Conservation (phyloP, 116 monocot genomes). For the Cymodocea nodosa region DNA sequence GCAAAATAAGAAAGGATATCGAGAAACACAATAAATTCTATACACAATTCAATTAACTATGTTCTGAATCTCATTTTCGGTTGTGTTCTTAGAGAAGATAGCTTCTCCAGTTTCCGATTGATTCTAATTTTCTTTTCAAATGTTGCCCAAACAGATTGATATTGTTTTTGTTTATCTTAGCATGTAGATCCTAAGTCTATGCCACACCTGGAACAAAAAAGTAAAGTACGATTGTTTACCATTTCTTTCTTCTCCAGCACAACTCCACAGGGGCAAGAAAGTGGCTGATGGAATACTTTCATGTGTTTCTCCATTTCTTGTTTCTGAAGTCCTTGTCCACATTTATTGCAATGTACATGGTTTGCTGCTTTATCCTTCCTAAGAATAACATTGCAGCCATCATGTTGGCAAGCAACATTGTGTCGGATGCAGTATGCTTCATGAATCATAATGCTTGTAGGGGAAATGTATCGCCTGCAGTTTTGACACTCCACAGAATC, state of each 20-base stretch:
- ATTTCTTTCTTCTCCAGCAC: constrained; percentile 85
- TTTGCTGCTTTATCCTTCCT: constrained; percentile 62
- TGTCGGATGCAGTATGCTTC: constrained; percentile 89
- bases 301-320: constrained; percentile 89
- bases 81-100: too few relatives aligned
- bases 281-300: constrained; percentile 87
- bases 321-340: constrained; percentile 49
- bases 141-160: too few relatives aligned
- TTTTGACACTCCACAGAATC: constrained; percentile 63
- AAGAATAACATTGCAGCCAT: constrained; percentile 80
- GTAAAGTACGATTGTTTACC: constrained; percentile 31
- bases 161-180: too few relatives aligned
- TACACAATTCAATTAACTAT: too few relatives aligned
- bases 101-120: too few relatives aligned
- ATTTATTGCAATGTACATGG: constrained; percentile 81
- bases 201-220: too few relatives aligned
- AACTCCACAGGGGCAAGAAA: constrained; percentile 65
- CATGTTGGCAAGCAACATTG: constrained; percentile 68
- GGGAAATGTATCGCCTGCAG: constrained; percentile 52
- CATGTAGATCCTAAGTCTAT: too few relatives aligned
- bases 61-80: too few relatives aligned
- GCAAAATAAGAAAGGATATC: too few relatives aligned
- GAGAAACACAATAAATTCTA: too few relatives aligned
- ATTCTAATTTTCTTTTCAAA: too few relatives aligned
- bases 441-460: constrained; percentile 48